Base-by-base conservation (phyloP, 2,329 filamentous ascomycete species). In the Colletotrichum melonis region DNA sequence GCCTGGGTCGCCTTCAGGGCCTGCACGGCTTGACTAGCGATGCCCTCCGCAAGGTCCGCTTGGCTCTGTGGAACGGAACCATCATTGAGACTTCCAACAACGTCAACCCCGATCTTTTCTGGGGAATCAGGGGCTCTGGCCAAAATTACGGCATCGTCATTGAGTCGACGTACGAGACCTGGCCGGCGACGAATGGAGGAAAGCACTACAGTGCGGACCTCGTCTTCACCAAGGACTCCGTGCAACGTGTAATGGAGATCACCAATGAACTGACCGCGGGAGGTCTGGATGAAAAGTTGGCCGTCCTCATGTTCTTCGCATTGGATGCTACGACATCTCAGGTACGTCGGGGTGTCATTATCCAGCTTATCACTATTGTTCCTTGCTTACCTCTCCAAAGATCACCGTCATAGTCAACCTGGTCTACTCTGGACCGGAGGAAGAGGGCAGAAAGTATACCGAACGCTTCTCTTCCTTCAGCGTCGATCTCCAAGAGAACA, bases 11-110 rank as follows among this genome's bases (percentile, higher is more conserved):
- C 8, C 28, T 58, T n/a, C 26, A 49, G 42, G 60, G 60, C 24
- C 42, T 63, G 22, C 28, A 63, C 16, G 60, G 60, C 26, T 28
- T 63, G 60, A 63, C 38, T 7, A 63, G 35, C 42, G 60, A 63
- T n/a, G 42, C 38, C 3, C 42, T 63, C 19, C 24, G n/a, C 11
- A 30, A n/a, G 38, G 42, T 52, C 42, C 60, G 46, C 28, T 14
- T 63, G 26, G 60, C 30, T 8, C 38, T 49, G 26, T 49, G 38
- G 24, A 63, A 63, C 60, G 60, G 60, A 3, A 63, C 60, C 11
- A 28, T 54, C 12, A 19, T 64, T 9, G 30, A 59, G 56, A 30
- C 56, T 5, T 59, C 56, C n/a, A 26, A 38, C 2, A 11, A 59
- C 8, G 28, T 35, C n/a, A 59, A 59, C 56, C 12, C 56, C 5